These are phyloP conservation scores for Rhodamnia rubescens DNA, from an alignment of 345 rosid species.

Conservation along the genomic window DNA sequence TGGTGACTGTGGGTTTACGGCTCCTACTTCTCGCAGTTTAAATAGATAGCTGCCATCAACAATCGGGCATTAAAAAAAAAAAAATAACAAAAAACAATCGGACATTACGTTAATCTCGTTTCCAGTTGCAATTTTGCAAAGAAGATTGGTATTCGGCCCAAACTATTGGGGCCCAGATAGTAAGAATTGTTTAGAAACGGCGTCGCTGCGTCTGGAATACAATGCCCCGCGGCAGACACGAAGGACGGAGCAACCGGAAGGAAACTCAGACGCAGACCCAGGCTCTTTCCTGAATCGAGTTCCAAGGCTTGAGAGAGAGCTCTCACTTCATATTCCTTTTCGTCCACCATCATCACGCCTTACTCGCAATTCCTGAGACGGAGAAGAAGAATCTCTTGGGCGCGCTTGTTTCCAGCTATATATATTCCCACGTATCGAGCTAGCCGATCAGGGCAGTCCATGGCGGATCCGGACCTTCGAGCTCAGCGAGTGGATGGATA, in stretches of 20 bases:
- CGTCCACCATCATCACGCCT: background rate
- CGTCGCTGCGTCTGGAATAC: background rate
- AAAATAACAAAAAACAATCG: too few relatives aligned
- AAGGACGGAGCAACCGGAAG: too few relatives aligned
- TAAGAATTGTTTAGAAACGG: background rate
- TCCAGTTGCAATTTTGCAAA: background rate
- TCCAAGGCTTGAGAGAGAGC: background rate
- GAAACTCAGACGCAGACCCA: background rate
- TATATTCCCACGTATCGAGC: background rate
- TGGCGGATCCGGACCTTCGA: background rate
- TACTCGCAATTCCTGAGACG: background rate
- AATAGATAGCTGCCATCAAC: too few relatives aligned
- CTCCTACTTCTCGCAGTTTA: too few relatives aligned
- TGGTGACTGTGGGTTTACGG: too few relatives aligned
- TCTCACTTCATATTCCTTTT: background rate
- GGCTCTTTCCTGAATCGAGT: background rate
- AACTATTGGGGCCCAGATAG: background rate
- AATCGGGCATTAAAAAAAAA: too few relatives aligned
- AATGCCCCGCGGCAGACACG: background rate
- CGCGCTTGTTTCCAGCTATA: background rate
- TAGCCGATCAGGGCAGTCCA: background rate
- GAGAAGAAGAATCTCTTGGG: background rate
- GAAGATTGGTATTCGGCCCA: background rate
- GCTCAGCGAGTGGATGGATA: background rate
- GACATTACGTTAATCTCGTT: too few relatives aligned